Evolutionary conservation across 805 yeast species (phyloP).

Genomic region (Sugiyamaella qingdaonensis): DNA sequence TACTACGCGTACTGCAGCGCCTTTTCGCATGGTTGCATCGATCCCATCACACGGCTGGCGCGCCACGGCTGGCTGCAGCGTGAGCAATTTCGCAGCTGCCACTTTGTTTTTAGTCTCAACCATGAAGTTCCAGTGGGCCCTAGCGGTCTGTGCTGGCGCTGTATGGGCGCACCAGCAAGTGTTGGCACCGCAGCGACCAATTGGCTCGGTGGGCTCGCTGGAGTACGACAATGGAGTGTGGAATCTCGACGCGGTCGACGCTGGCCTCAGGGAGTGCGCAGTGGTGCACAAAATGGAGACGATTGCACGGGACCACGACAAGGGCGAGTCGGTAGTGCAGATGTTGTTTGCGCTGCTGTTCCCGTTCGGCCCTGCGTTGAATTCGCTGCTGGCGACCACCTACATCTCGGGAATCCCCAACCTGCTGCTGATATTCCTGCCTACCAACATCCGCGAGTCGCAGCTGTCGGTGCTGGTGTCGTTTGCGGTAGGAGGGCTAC

Average conservation of each 20-base stretch:
- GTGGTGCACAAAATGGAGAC: constrained; percentile 39
- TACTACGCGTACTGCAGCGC: no score
- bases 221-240: constrained; percentile 41
- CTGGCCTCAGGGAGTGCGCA: constrained; percentile 10
- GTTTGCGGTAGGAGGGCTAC: constrained; percentile 71
- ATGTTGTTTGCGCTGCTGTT: constrained; percentile 38
- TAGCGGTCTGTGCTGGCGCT: not conserved
- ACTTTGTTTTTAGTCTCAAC: not conserved
- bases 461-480: constrained; percentile 53
- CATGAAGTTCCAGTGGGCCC: not conserved
- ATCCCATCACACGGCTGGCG: no score
- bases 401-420: constrained; percentile 65
- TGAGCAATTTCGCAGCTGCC: not conserved
- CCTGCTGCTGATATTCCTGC: constrained; percentile 47
- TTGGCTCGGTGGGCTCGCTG: constrained; percentile 15
- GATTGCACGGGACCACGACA: constrained; percentile 18
- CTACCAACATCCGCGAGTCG: constrained; percentile 51
- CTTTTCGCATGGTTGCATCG: no score
- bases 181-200: not conserved
- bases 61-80: no score
- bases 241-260: constrained; percentile 37
- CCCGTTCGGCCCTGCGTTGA: constrained; percentile 50
- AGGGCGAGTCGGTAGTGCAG: constrained; percentile 33
- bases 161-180: constrained; percentile 4
- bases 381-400: constrained; percentile 59